These are phyloP conservation scores for Ramaria sp. DNA, from an alignment of 768 basidiomycete genomes.

Conservation along the genomic window DNA sequence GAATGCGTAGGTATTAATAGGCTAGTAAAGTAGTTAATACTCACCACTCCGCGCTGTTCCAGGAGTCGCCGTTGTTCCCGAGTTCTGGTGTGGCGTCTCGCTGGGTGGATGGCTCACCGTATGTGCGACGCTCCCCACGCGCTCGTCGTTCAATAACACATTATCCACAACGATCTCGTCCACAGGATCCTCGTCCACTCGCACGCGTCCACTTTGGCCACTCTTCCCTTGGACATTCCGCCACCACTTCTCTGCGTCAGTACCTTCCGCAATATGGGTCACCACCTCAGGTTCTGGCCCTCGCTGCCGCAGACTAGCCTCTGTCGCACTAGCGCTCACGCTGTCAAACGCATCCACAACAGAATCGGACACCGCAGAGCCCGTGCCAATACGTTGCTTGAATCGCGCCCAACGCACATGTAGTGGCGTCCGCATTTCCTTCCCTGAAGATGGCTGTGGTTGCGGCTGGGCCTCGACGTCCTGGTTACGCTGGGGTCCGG, in stretches of 20 bases:
- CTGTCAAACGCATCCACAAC: constrained; percentile 13
- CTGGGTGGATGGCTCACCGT: not conserved
- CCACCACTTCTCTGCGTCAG: constrained; percentile 6
- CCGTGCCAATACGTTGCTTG: constrained; percentile 43
- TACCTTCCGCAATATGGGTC: not conserved
- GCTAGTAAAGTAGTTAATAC: not conserved
- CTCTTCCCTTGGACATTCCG: not conserved
- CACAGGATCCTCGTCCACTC: constrained; percentile 7
- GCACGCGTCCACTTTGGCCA: not conserved
- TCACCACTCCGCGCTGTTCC: not conserved
- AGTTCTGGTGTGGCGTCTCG: not conserved
- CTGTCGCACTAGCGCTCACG: not conserved
- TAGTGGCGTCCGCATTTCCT: constrained; percentile 12
- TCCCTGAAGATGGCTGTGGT: not conserved
- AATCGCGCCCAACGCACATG: constrained; percentile 39
- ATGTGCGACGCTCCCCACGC: not conserved
- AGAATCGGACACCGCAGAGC: constrained; percentile 23
- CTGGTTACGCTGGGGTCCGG: not conserved
- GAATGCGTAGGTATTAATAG: not conserved
- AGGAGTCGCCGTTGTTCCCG: not conserved
- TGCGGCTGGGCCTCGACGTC: not conserved
- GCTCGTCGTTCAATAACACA: not conserved
- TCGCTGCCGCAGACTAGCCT: not conserved
- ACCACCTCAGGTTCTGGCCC: not conserved
- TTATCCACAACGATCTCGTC: constrained; percentile 11